phyloP scores from a whole-genome alignment of 2,329 filamentous ascomycete species.

The Pseudocercospora fijiensis region DNA sequence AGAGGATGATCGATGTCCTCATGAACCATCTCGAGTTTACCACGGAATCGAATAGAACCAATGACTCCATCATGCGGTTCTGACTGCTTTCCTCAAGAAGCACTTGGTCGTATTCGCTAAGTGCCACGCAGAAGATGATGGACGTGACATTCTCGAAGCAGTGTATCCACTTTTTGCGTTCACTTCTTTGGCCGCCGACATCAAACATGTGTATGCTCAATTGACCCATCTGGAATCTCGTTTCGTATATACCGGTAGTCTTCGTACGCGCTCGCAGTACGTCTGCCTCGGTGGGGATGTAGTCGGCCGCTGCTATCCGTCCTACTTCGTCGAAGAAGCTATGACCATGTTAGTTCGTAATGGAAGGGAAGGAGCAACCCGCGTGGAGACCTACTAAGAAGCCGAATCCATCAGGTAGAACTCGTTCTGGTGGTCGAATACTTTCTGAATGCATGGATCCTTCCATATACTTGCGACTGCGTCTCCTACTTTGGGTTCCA shows the following conservation, averaged over 20 bases:
- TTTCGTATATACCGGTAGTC: slow-evolving; percentile 98
- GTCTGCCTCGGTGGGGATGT: slow-evolving; percentile 90
- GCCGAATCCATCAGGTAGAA: slow-evolving; percentile 99
- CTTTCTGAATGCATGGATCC: slow-evolving; percentile 75
- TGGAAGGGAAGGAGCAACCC: slow-evolving; percentile 18
- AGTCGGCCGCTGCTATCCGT: slow-evolving; percentile 79
- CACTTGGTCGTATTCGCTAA: slow-evolving; percentile 98
- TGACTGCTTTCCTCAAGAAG: slow-evolving; percentile 95
- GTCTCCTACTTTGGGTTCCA: slow-evolving; percentile 76
- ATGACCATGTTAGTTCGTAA: slow-evolving; percentile 16
- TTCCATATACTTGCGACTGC: slow-evolving; percentile 88
- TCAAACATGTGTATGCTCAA: slow-evolving; percentile 99
- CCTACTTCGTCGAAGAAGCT: slow-evolving; percentile 95
- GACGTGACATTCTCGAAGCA: slow-evolving; percentile 99
- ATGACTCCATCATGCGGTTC: slow-evolving; percentile 99
- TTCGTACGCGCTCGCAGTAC: slow-evolving; percentile 94
- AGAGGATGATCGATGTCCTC: slow-evolving; percentile 96
- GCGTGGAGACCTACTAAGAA: slow-evolving; percentile 67
- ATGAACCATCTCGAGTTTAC: slow-evolving; percentile 99
- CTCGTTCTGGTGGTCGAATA: slow-evolving; percentile 93
- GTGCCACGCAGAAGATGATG: slow-evolving; percentile 97
- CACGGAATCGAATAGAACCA: slow-evolving; percentile 94
- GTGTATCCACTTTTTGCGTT: slow-evolving; percentile 99
- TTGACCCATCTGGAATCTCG: slow-evolving; percentile 96
- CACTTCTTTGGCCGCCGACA: slow-evolving; percentile 92